These are phyloP conservation scores for Fusarium sp. DNA, from an alignment of 2,329 filamentous ascomycete genomes.

Conservation along the genomic window DNA sequence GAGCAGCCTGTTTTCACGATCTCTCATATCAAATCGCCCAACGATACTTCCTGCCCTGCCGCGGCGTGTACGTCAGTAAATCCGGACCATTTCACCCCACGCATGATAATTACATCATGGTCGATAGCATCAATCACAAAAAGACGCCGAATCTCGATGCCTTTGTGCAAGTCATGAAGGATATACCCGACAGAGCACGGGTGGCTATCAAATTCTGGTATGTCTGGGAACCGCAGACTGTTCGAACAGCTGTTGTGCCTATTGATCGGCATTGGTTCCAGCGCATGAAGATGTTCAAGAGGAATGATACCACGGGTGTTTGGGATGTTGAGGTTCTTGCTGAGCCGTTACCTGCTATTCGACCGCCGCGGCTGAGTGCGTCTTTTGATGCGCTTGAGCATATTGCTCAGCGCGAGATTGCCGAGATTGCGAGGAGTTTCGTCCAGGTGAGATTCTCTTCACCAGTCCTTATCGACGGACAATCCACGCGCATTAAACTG, in stretches of 20 bases:
- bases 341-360: constrained; percentile 77
- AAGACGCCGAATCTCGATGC: constrained; percentile 75
- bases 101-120: constrained; percentile 58
- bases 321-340: constrained; percentile 94
- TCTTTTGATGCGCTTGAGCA: constrained; percentile 92
- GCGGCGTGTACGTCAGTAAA: constrained; percentile 81
- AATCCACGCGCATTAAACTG: constrained; percentile 71
- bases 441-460: constrained; percentile 91
- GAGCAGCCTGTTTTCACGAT: constrained; percentile 92
- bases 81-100: background rate
- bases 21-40: constrained; percentile 96
- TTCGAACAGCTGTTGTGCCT: constrained; percentile 89
- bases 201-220: constrained; percentile 18
- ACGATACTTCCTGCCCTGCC: constrained; percentile 88
- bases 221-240: constrained; percentile 67
- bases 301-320: constrained; percentile 87
- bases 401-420: constrained; percentile 84
- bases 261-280: constrained; percentile 95
- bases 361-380: constrained; percentile 77
- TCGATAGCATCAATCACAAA: constrained; percentile 81
- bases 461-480: constrained; percentile 90
- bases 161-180: constrained; percentile 50
- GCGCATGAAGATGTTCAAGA: constrained; percentile 89
- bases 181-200: constrained; percentile 14
- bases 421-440: constrained; percentile 91